phyloP scores from a whole-genome alignment of 345 rosid species.

The Mallotus nudiflorus region DNA sequence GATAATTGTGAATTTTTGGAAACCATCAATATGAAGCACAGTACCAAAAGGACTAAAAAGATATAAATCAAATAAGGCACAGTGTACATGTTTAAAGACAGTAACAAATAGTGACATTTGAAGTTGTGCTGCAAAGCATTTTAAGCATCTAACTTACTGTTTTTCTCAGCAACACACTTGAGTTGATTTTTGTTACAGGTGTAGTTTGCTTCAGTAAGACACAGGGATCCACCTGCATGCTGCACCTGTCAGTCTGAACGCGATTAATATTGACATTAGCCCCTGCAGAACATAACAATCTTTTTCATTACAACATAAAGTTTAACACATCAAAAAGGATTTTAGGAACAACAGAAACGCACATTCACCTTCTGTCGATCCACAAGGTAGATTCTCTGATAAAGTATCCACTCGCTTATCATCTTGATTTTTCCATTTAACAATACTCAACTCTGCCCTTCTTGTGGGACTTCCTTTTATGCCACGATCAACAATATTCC shows the following conservation, averaged over 20 bases:
- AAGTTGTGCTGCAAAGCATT: background rate
- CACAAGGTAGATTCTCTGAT: conserved; percentile 31
- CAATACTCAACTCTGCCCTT: conserved; percentile 34
- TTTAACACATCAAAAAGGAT: conserved; percentile 2
- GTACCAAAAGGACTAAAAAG: background rate
- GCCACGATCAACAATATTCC: conserved; percentile 24
- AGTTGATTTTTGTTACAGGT: conserved; percentile 28
- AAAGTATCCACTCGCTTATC: conserved; percentile 34
- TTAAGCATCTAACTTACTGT: conserved; percentile 40
- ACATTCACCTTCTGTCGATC: conserved; percentile 31
- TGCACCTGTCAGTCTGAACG: conserved; percentile 37
- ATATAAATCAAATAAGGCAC: background rate
- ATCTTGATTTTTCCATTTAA: conserved; percentile 40
- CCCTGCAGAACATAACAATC: conserved; percentile 44
- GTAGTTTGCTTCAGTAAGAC: conserved; percentile 32
- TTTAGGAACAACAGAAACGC: conserved; percentile 2
- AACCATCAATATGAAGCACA: background rate
- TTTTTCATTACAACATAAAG: conserved; percentile 16
- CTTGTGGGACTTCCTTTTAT: conserved; percentile 33
- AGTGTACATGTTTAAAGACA: background rate
- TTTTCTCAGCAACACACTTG: conserved; percentile 34
- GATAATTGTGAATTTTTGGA: background rate
- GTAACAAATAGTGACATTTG: background rate
- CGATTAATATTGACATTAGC: conserved; percentile 31
- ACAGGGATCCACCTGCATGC: conserved; percentile 36